phyloP scores from a whole-genome alignment of 2,329 filamentous ascomycete genomes.

The Chaetomium sp. region DNA sequence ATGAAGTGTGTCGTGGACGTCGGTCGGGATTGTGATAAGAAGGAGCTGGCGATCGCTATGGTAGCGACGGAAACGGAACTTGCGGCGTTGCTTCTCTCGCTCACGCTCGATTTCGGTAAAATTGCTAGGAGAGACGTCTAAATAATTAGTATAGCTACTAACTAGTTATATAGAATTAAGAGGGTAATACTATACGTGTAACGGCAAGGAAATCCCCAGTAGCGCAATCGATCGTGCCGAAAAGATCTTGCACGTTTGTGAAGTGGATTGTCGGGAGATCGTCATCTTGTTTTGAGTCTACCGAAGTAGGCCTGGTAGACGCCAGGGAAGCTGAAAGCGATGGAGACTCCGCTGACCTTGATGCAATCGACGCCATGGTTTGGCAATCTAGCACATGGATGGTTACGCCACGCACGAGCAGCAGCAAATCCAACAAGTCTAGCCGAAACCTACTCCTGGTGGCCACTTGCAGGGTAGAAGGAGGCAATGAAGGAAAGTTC shows the following conservation, averaged over 20 bases:
- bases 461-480: too few relatives aligned
- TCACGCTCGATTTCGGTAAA: constrained; percentile 10
- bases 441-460: neutral
- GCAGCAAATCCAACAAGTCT: neutral
- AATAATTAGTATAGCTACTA: neutral
- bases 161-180: neutral
- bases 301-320: neutral
- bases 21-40: constrained; percentile 6
- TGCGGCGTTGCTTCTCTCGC: constrained; percentile 5
- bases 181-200: constrained; percentile 8
- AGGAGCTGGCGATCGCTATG: constrained; percentile 3
- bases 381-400: neutral
- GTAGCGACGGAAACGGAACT: constrained; percentile 14
- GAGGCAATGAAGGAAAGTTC: too few relatives aligned
- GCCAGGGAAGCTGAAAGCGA: neutral
- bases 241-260: neutral
- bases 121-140: constrained; percentile 10
- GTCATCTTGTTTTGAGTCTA: neutral
- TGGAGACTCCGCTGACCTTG: neutral
- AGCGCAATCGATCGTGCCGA: neutral
- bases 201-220: constrained; percentile 1
- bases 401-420: neutral
- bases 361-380: neutral
- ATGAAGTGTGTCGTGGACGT: constrained; percentile 4
- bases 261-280: neutral